Conservation (phyloP, 345 rosid species). For the Adansonia digitata region DNA sequence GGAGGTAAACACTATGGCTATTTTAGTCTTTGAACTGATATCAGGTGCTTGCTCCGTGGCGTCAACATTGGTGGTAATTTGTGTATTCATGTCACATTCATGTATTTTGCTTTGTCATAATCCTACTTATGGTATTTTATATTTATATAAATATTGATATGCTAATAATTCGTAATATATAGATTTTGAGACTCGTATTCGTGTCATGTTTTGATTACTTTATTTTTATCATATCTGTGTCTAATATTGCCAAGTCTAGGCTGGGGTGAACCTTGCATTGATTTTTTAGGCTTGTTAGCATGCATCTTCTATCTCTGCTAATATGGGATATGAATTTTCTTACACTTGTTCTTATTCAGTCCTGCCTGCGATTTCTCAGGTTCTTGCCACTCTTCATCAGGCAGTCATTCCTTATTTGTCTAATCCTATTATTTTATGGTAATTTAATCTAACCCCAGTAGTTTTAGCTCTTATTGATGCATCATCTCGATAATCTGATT, state of each 20-base stretch:
- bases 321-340: neutral
- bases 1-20: slow-evolving; percentile 46
- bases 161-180: no score
- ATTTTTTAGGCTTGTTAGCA: neutral
- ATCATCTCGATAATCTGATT: slow-evolving; percentile 8
- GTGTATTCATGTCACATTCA: no score
- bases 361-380: slow-evolving; percentile 46
- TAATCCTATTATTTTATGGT: slow-evolving; percentile 81
- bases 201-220: no score
- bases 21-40: neutral
- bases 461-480: slow-evolving; percentile 5
- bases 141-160: no score
- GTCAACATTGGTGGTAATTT: neutral
- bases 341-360: slow-evolving; percentile 3
- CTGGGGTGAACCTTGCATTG: neutral
- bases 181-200: no score
- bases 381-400: slow-evolving; percentile 67
- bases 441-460: neutral
- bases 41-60: neutral
- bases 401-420: slow-evolving; percentile 74
- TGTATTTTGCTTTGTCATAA: no score
- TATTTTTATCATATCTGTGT: no score
- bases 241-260: no score
- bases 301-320: neutral
- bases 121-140: no score